Evolutionary conservation across 306 rosid genomes (phyloP), one percentile per base, ranked within the genome.

Genomic region (Senna siamea): DNA sequence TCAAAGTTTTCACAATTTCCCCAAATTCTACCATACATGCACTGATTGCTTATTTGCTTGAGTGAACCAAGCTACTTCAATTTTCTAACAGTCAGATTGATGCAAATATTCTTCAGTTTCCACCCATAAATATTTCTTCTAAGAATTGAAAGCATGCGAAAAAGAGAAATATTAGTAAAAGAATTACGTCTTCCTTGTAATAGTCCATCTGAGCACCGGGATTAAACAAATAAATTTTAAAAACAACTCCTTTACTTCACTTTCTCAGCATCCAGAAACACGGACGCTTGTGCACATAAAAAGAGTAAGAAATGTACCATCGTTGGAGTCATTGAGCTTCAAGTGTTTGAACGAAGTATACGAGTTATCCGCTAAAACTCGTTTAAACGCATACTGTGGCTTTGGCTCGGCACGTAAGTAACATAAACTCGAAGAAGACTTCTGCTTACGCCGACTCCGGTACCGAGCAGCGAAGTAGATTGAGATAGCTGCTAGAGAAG

Each of bases 341-440:
- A 86, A 72, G 70, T 94, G 98, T 80, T 84, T 92, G 87, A 92
- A 94, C 12, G 66, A 73, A 37, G 93, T 35, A 69, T 87, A 88
- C 6, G 97, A 88, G 62, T 94, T 92, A 69, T 92, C 97, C 8
- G 95, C 92, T 28, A 85, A 71, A 10, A 89, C 90, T 55, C 97
- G 89, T 78, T 88, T 89, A 72, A 94, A 92, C 0, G 84, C 68
- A 74, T 38, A 72, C 79, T 91, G 96, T 48, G 95, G 96, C 83
- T 87, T 94, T 54, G 50, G 74, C 58, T 92, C 93, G 56, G 75
- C 82, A 57, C 71, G 90, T 70, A 90, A 75, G 81, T 84, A 89
- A 78, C 97, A 91, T 8, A 79, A 80, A 80, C 65, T 86, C 58
- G 81, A 68, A 52, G 55, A 23, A 10, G 77, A 69, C 17, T 79